Evolutionary conservation across 352 stramenopile species (phyloP), one percentile per base, ranked within the genome.

Genomic region (Aphanomyces stellatus): DNA sequence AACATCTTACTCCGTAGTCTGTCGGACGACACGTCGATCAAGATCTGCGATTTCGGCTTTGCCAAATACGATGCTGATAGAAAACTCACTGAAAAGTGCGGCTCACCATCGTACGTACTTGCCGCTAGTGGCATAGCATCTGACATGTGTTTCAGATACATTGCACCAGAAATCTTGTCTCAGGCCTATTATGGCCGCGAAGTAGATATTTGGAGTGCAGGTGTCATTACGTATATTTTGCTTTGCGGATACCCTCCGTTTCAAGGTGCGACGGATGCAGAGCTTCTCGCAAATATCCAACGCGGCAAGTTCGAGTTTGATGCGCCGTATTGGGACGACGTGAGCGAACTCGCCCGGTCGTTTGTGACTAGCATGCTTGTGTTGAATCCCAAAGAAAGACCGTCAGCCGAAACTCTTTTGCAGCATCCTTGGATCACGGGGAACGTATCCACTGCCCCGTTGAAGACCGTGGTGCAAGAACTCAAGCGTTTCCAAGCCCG

Each of bases 211-310:
- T 96, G 87, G 87, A 91, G 80, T 33, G 81, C 91, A 35, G 85
- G 85, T 0, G 81, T 93, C 43, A 91, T 94, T 71, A 77, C 80
- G 25, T 93, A 93, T 76, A 98, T 99, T 72, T 70, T 99, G 42
- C 69, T 99, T 15, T 98, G 89, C 69, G 97, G 97, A 5, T 97
- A 96, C 56, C 96, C 96, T 22, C 97, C 97, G 0, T 99, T 99
- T 73, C 79, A 98, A 31, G 71, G 71, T 25, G 42, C 75, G 78
- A 78, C 72, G 74, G 34, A 82, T 65, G 71, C 76, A 4, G 76
- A 88, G 69, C 79, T 95, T n/a, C 92, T 93, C 72, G 69, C 76
- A 33, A 76, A 84, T 25, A 90, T 95, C 72, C 87, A 88, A 69
- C 59, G 76, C 2, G 85, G 85, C 57, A 65, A 83, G 46, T 99